Evolutionary conservation across 495 filamentous ascomycete genomes (phyloP).

Genomic region (Penicillium samsonianum): DNA sequence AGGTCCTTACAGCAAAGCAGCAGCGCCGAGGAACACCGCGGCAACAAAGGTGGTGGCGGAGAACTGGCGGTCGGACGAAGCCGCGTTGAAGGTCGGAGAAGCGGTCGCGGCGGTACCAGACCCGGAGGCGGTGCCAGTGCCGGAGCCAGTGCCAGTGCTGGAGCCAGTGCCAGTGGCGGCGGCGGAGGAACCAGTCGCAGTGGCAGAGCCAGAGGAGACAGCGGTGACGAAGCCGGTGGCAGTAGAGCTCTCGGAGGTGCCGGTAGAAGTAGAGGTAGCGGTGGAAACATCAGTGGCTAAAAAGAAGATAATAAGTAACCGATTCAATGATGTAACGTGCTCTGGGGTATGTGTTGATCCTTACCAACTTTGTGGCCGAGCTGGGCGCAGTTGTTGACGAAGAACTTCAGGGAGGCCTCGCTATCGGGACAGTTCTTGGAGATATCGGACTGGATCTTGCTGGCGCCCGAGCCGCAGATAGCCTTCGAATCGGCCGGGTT

Average conservation of each 20-base stretch:
- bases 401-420: constrained; percentile 35
- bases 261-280: too few relatives aligned
- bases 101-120: constrained; percentile 10
- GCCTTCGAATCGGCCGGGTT: constrained; percentile 35
- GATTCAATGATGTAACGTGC: neutral
- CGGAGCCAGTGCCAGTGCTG: constrained; percentile 10
- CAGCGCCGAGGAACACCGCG: constrained; percentile 42
- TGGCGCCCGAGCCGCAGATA: constrained; percentile 33
- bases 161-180: constrained; percentile 12
- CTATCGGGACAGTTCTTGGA: constrained; percentile 32
- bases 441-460: constrained; percentile 35
- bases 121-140: neutral
- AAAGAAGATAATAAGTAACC: constrained; percentile 9
- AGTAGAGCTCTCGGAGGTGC: constrained; percentile 10
- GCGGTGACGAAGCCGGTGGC: constrained; percentile 12
- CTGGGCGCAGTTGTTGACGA: constrained; percentile 32
- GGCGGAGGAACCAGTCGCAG: constrained; percentile 18
- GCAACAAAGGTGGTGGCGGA: constrained; percentile 42
- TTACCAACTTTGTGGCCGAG: constrained; percentile 41
- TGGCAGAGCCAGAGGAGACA: constrained; percentile 15
- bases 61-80: constrained; percentile 31
- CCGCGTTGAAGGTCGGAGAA: constrained; percentile 14
- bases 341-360: constrained; percentile 13
- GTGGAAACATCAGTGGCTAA: constrained; percentile 12
- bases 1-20: constrained; percentile 37